Evolutionary conservation across 495 filamentous ascomycete genomes (phyloP).

Genomic region (Aspergillus saccharolyticus): DNA sequence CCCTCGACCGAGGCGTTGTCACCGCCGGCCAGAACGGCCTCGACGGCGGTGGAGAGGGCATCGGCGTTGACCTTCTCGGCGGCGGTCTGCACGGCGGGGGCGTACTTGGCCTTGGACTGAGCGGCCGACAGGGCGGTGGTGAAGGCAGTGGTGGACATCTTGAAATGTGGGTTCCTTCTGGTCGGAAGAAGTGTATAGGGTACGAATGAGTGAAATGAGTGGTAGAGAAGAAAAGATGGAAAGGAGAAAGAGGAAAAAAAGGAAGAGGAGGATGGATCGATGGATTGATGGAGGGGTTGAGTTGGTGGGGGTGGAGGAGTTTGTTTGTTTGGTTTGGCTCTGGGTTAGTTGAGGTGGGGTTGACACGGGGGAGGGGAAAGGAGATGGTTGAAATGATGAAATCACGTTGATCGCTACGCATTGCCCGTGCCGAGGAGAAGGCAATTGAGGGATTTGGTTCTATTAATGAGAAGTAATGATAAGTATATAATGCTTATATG

Average conservation of each 20-base stretch:
- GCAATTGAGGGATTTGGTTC: too few relatives aligned
- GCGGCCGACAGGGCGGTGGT: conserved; percentile 28
- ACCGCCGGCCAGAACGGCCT: conserved; percentile 19
- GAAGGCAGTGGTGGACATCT: conserved; percentile 32
- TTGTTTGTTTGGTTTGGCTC: conserved; percentile 9
- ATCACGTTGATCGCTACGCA: too few relatives aligned
- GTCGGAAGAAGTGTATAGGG: too few relatives aligned
- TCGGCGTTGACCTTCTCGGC: conserved; percentile 26
- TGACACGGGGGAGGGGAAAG: conserved; percentile 4
- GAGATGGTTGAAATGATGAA: neutral
- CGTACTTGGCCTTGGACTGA: conserved; percentile 30
- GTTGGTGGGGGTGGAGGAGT: conserved; percentile 14
- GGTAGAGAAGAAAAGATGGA: too few relatives aligned
- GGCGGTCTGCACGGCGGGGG: conserved; percentile 28
- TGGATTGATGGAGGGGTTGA: neutral
- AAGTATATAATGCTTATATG: neutral
- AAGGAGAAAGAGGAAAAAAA: neutral
- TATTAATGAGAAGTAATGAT: neutral
- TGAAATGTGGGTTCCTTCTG: conserved; percentile 17
- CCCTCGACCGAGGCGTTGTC: conserved; percentile 16
- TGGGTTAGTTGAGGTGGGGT: conserved; percentile 16
- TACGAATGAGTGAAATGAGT: too few relatives aligned
- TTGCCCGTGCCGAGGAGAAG: too few relatives aligned
- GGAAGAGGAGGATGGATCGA: neutral
- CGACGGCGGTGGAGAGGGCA: conserved; percentile 30